phyloP scores from a whole-genome alignment of 768 basidiomycete genomes.

The Nevesoporus exiguus region DNA sequence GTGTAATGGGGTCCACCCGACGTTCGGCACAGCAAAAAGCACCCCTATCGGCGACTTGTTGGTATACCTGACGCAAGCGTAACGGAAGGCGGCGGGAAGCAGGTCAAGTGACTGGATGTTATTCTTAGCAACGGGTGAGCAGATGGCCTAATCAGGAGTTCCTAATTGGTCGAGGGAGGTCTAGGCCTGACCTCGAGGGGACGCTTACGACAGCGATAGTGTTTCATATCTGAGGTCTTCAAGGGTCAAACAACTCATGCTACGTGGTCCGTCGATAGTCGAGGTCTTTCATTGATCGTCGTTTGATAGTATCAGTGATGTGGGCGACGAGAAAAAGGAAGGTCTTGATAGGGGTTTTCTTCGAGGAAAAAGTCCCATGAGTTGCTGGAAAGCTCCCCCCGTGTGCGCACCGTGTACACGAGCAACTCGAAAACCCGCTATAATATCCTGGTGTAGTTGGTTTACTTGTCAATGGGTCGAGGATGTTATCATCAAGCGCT shows the following conservation, averaged over 20 bases:
- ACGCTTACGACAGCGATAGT: neutral
- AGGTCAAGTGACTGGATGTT: neutral
- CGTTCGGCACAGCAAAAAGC: conserved; percentile 8
- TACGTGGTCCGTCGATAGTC: neutral
- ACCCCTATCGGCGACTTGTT: neutral
- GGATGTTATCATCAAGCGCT: neutral
- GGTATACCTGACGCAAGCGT: neutral
- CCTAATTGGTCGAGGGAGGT: conserved; percentile 4
- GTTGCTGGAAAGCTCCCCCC: neutral
- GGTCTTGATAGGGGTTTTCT: neutral
- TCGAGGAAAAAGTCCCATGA: neutral
- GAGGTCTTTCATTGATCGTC: neutral
- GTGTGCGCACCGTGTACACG: neutral
- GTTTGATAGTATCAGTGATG: conserved; percentile 9
- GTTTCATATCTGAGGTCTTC: neutral
- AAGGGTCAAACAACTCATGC: neutral
- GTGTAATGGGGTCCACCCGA: conserved; percentile 5
- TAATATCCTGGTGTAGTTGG: neutral
- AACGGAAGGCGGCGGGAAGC: conserved; percentile 2
- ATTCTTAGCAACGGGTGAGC: neutral
- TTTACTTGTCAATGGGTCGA: neutral
- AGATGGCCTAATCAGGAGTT: neutral
- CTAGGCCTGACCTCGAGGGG: conserved; percentile 1
- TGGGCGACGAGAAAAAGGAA: neutral
- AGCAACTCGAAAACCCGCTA: neutral